A percentile compares a stretch with the other conserved stretches of the same genome.
Conservation (phyloP, 2,329 filamentous ascomycete genomes). For the Pezizomycotina sp. region DNA sequence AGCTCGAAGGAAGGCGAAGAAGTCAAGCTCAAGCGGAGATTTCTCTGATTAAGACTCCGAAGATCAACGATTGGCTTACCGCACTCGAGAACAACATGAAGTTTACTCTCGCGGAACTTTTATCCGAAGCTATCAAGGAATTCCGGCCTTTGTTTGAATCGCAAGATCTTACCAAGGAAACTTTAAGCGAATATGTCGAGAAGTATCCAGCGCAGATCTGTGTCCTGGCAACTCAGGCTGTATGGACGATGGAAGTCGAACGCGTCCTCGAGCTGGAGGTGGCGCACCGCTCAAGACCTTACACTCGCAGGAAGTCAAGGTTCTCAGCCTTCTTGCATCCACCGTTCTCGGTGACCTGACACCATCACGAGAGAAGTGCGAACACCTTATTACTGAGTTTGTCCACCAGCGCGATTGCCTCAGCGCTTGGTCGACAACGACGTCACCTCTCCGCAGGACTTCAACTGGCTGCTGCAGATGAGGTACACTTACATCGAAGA, state of each 20-base stretch:
- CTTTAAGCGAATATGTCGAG: slow-evolving; percentile 64
- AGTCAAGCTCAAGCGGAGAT: slow-evolving; percentile 76
- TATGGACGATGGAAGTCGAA: slow-evolving; percentile 82
- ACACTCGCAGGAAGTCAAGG: slow-evolving; percentile 66
- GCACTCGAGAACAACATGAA: slow-evolving; percentile 90
- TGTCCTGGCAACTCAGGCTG: slow-evolving; percentile 80
- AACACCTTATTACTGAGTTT: slow-evolving; percentile 96
- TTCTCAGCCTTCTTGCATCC: slow-evolving; percentile 69
- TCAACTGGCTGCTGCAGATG: slow-evolving; percentile 93
- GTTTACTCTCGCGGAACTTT: slow-evolving; percentile 71
- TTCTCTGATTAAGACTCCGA: slow-evolving; percentile 78
- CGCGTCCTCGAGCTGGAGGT: slow-evolving; percentile 50
- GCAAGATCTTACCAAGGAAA: slow-evolving; percentile 49
- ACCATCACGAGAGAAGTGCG: slow-evolving; percentile 81
- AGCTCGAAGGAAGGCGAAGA: slow-evolving; percentile 90
- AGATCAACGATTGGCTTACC: slow-evolving; percentile 98
- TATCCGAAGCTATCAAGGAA: slow-evolving; percentile 68
- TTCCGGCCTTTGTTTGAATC: slow-evolving; percentile 65
- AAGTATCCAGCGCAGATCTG: slow-evolving; percentile 86
- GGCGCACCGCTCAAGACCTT: slow-evolving; percentile 53
- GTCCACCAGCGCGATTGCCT: slow-evolving; percentile 94
- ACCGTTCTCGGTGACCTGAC: slow-evolving; percentile 83
- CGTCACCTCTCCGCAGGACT: slow-evolving; percentile 60
- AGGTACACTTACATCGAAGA: slow-evolving; percentile 76
- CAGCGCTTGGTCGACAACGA: slow-evolving; percentile 64